Evolutionary conservation across 164 flowering plant species (phyloP), one percentile per base, ranked within the genome.

Genomic region (Macadamia integrifolia): DNA sequence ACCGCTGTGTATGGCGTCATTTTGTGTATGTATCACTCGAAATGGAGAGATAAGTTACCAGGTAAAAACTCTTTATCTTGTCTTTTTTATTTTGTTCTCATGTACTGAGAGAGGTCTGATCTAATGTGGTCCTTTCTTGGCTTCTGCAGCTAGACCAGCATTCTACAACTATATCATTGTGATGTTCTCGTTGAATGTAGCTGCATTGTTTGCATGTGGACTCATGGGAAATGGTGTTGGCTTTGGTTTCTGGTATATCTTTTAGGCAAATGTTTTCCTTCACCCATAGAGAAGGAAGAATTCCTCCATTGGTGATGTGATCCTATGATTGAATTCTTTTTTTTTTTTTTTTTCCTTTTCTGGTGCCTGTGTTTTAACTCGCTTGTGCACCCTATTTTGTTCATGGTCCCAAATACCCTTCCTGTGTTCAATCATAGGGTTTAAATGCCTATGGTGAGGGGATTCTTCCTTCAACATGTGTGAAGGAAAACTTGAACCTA

Each of bases 41-140:
- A 79, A 72, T 90, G 94, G 96, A 85, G 88, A 83, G 98, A 90
- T 60, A 85, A 85, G 68, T 75, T 92, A 68, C 96, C 96, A 35
- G 90, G 98, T 92, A 72, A 69, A 78, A 58, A 56, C n/a, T 55
- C 11, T 13, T 23, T 48, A 46, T 63, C 68, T 66, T 35, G 62
- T 46, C 15, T n/a, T 40, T 50, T 4, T 52, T 28, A 12, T 53
- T 10, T 23, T 43, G 12, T 43, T 6, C 23, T 9, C 65, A 11
- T 63, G 12, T 63, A 23, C 11, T 14, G 0, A 9, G 1, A 44
- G 5, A 13, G n/a, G 3, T 53, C 18, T 53, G 18, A 53, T 53
- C 17, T 46, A 53, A 53, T n/a, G 1, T n/a, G 0, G 57, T 17
- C 57, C 14, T 53, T 14, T 14, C 15, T 17, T 17, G 50, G 50